Evolutionary conservation across 352 stramenopile species (phyloP).

Genomic region (Globisporangium cylindrosporum): DNA sequence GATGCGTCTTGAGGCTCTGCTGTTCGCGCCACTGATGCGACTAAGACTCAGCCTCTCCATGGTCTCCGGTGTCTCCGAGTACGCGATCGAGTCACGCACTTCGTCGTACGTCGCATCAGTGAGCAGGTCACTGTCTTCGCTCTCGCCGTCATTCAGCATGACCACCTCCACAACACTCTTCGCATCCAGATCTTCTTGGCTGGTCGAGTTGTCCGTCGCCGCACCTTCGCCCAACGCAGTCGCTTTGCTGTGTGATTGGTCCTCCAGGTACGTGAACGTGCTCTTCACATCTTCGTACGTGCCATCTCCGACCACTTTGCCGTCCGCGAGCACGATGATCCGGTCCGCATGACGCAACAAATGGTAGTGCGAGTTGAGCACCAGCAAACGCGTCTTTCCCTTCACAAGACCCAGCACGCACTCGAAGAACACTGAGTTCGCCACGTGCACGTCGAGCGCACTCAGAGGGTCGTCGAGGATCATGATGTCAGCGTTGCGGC

Average conservation of each 20-base stretch:
- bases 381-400: conserved; percentile 32
- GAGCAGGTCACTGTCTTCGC: too few relatives aligned
- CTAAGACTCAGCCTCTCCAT: too few relatives aligned
- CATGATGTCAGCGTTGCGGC: conserved; percentile 49
- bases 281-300: conserved; percentile 19
- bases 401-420: conserved; percentile 27
- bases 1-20: too few relatives aligned
- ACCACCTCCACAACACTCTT: too few relatives aligned
- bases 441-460: conserved; percentile 53
- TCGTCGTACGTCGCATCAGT: too few relatives aligned
- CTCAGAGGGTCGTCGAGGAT: conserved; percentile 68
- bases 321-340: conserved; percentile 36
- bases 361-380: conserved; percentile 45
- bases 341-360: conserved; percentile 32
- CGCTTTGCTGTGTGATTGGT: conserved; percentile 10
- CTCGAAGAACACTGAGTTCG: conserved; percentile 34
- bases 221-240: too few relatives aligned
- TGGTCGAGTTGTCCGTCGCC: too few relatives aligned
- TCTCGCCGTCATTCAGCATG: too few relatives aligned
- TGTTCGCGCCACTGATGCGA: too few relatives aligned
- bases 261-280: conserved; percentile 25
- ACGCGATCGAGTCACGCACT: too few relatives aligned
- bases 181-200: too few relatives aligned
- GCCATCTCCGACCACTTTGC: conserved; percentile 31
- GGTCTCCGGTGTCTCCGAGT: too few relatives aligned